Conservation (phyloP, 2,329 filamentous ascomycete genomes). For the Cordyceps farinosa region DNA sequence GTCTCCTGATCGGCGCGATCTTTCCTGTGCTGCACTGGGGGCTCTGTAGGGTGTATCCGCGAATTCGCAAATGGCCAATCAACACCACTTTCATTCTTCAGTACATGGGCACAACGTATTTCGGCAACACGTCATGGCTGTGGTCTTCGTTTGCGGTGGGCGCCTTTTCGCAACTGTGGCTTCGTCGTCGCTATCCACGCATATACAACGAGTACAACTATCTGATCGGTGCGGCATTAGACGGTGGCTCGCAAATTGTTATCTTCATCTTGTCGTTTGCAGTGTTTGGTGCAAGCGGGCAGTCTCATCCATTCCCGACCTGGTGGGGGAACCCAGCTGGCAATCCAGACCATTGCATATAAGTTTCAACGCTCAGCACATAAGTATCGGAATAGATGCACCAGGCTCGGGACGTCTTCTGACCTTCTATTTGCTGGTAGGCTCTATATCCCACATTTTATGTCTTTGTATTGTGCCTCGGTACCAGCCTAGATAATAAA, state of each 20-base stretch:
- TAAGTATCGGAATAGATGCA: too few species aligned
- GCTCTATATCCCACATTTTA: too few species aligned
- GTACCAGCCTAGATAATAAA: too few species aligned
- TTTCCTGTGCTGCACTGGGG: slow-evolving; percentile 35
- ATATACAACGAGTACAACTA: slow-evolving; percentile 30
- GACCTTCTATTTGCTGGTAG: too few species aligned
- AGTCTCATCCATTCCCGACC: slow-evolving; percentile 22
- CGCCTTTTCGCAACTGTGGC: slow-evolving; percentile 29
- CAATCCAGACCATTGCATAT: slow-evolving; percentile 22
- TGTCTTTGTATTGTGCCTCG: too few species aligned
- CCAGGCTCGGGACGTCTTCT: too few species aligned
- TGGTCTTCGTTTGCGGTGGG: slow-evolving; percentile 32
- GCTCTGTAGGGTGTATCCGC: slow-evolving; percentile 26
- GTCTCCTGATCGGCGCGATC: slow-evolving; percentile 40
- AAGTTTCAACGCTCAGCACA: background rate
- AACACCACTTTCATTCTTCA: slow-evolving; percentile 40
- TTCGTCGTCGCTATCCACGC: slow-evolving; percentile 24
- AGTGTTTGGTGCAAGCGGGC: slow-evolving; percentile 25
- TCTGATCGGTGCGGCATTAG: slow-evolving; percentile 26
- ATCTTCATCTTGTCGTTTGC: slow-evolving; percentile 29
- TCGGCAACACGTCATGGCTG: slow-evolving; percentile 37
- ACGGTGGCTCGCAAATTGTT: slow-evolving; percentile 27
- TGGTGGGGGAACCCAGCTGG: slow-evolving; percentile 23
- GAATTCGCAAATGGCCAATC: slow-evolving; percentile 29
- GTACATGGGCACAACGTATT: slow-evolving; percentile 38